phyloP scores from a whole-genome alignment of 1,284 basidiomycete species.

The Ganoderma sp. region DNA sequence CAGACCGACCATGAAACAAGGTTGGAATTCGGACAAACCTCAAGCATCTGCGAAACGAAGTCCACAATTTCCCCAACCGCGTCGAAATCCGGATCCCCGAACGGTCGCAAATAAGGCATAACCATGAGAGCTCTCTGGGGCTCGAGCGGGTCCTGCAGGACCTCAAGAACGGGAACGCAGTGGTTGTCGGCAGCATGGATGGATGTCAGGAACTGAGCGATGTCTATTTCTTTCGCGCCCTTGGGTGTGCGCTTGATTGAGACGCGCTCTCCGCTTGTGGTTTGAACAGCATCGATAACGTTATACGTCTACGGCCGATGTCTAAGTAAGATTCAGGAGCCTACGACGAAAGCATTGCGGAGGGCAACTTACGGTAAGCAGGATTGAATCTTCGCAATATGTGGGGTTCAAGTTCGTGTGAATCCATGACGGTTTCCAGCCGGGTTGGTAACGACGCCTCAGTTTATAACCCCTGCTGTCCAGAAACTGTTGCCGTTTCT shows the following conservation, averaged over 20 bases:
- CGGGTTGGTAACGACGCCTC: constrained; percentile 14
- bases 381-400: constrained; percentile 22
- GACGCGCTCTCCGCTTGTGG: constrained; percentile 25
- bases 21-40: no score
- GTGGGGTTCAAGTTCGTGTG: constrained; percentile 13
- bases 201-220: constrained; percentile 16
- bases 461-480: constrained; percentile 11
- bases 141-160: constrained; percentile 27
- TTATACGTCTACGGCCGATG: background rate
- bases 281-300: constrained; percentile 34
- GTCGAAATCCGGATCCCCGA: constrained; percentile 30
- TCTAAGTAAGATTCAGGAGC: background rate
- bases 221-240: constrained; percentile 20
- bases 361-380: background rate
- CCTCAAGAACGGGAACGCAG: constrained; percentile 31
- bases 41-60: no score
- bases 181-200: constrained; percentile 21
- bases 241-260: constrained; percentile 31
- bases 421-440: constrained; percentile 23
- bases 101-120: constrained; percentile 35
- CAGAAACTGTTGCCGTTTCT: constrained; percentile 11
- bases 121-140: constrained; percentile 28
- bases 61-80: no score
- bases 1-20: no score
- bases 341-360: background rate